Conservation (phyloP, 208 protist species). For the Phytomonas francai region DNA sequence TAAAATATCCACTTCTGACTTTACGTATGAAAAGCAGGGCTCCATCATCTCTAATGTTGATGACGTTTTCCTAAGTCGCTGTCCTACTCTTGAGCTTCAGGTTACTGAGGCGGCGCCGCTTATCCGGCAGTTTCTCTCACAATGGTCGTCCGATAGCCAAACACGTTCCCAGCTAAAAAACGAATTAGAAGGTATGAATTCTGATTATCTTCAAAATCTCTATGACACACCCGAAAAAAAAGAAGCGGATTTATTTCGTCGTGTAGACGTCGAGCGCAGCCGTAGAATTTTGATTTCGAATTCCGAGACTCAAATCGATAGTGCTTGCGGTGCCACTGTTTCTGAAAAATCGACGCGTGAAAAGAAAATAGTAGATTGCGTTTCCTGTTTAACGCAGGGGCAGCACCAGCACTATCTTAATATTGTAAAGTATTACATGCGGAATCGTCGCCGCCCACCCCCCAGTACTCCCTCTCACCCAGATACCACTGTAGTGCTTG, state of each 20-base stretch:
- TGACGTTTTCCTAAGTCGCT: not conserved
- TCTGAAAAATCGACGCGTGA: not conserved
- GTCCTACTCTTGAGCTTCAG: not conserved
- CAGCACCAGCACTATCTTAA: constrained; percentile 54
- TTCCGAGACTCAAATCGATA: constrained; percentile 1
- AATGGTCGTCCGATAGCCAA: not conserved
- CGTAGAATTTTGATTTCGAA: constrained; percentile 16
- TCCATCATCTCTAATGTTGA: not conserved
- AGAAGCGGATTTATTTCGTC: constrained; percentile 42
- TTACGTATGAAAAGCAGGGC: not conserved
- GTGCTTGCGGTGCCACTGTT: not conserved
- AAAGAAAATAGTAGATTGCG: constrained; percentile 21
- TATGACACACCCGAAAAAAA: constrained; percentile 29
- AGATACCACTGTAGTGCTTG: constrained; percentile 33
- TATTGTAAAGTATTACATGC: constrained; percentile 26
- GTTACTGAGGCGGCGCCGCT: not conserved
- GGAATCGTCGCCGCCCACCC: constrained; percentile 11
- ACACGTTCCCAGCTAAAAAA: not conserved
- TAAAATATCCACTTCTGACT: not conserved
- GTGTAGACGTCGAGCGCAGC: constrained; percentile 33
- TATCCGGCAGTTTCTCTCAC: not conserved
- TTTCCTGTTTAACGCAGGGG: constrained; percentile 52
- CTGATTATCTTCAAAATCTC: constrained; percentile 15
- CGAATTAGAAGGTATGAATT: constrained; percentile 8
- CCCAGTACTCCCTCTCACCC: constrained; percentile 16